Evolutionary conservation across 768 basidiomycete genomes (phyloP).

Genomic region (Kwoniella bestiolae): DNA sequence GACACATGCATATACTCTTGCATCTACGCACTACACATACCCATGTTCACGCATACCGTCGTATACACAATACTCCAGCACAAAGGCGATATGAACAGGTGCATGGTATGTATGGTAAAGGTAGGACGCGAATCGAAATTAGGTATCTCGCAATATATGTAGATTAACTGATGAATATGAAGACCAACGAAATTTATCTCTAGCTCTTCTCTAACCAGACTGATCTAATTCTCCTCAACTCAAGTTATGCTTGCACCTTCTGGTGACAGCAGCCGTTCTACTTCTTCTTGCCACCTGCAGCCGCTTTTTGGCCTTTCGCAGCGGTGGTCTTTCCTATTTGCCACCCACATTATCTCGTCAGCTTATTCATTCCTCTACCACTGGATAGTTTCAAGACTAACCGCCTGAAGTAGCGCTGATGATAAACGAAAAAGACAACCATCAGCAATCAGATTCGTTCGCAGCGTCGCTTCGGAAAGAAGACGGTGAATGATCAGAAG

Average conservation of each 20-base stretch:
- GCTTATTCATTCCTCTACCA: not conserved
- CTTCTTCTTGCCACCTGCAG: not conserved
- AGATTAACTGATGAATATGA: no score
- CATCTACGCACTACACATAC: no score
- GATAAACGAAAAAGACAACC: not conserved
- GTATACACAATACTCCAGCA: no score
- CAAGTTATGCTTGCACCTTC: no score
- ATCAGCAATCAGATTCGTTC: no score
- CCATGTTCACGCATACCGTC: no score
- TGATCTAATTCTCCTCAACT: not conserved
- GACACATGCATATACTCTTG: no score
- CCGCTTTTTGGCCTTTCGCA: not conserved
- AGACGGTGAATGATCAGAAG: not conserved
- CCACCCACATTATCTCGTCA: not conserved
- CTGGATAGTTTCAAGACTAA: not conserved
- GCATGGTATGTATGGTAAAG: not conserved
- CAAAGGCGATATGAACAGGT: not conserved
- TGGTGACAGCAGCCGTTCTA: no score
- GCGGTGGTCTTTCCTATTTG: not conserved
- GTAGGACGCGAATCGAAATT: no score
- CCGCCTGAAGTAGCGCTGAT: not conserved
- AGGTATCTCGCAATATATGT: not conserved
- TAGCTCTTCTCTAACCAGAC: not conserved
- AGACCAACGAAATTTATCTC: no score
- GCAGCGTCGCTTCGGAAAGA: no score